These are phyloP conservation scores for Aureobasidium melanogenum DNA, from an alignment of 2,329 filamentous ascomycete species.

Conservation along the genomic window DNA sequence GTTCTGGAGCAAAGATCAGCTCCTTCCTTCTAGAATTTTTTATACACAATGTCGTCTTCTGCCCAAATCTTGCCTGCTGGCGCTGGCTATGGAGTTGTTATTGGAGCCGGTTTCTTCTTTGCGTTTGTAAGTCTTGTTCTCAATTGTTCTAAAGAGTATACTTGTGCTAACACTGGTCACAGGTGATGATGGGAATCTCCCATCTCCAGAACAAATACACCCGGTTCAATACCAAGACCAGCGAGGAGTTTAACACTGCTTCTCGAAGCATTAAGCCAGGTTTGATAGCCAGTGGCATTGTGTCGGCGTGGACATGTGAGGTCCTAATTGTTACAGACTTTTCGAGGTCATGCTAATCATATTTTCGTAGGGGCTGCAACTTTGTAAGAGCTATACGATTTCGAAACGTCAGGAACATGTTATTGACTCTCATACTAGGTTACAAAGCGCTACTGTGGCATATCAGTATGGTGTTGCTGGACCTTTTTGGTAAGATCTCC, in stretches of 20 bases:
- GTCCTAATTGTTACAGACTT: not conserved
- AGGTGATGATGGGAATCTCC: conserved; percentile 13
- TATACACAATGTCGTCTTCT: conserved; percentile 4
- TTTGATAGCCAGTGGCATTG: conserved; percentile 73
- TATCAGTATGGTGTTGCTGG: conserved; percentile 25
- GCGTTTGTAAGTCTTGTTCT: conserved; percentile 34
- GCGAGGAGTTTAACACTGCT: conserved; percentile 84
- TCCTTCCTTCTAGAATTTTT: not conserved
- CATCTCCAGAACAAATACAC: conserved; percentile 39
- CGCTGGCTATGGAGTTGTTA: conserved; percentile 64
- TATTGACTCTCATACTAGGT: not conserved
- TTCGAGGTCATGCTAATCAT: not conserved
- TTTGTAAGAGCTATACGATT: conserved; percentile 9
- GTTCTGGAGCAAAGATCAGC: no score
- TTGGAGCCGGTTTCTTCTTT: conserved; percentile 64
- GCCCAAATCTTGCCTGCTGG: conserved; percentile 15
- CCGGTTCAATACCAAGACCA: conserved; percentile 58
- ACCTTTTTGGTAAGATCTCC: not conserved
- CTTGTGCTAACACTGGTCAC: not conserved
- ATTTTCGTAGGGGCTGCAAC: conserved; percentile 21
- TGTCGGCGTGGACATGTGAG: conserved; percentile 75
- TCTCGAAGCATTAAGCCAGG: conserved; percentile 80
- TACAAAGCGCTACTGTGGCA: conserved; percentile 26
- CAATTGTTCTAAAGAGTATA: no score
- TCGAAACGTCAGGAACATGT: no score